A percentile compares a stretch with the other conserved stretches of the same genome.
phyloP scores from a whole-genome alignment of 2,329 filamentous ascomycete genomes.

The Acephala macrosclerotiorum region DNA sequence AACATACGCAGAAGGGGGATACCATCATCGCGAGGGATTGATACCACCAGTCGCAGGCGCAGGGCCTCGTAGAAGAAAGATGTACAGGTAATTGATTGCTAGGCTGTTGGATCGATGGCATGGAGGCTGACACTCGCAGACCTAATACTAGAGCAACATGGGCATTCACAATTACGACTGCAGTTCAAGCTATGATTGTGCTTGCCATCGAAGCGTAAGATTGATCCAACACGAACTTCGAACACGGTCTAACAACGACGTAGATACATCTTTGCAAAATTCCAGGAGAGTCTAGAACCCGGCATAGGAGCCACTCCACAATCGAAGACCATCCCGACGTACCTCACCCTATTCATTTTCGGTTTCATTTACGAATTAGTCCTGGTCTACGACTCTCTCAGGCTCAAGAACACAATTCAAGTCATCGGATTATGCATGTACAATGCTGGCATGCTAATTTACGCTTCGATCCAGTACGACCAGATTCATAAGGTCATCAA shows the following conservation, averaged over 20 bases:
- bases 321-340: constrained; percentile 85
- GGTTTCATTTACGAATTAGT: constrained; percentile 92
- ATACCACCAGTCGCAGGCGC: constrained; percentile 30
- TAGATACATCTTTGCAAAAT: constrained; percentile 87
- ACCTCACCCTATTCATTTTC: constrained; percentile 96
- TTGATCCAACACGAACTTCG: not conserved
- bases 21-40: constrained; percentile 43
- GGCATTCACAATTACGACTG: constrained; percentile 77
- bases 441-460: constrained; percentile 90
- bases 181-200: constrained; percentile 80
- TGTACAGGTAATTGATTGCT: constrained; percentile 64
- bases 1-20: constrained; percentile 45
- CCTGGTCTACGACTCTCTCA: constrained; percentile 90
- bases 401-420: constrained; percentile 97
- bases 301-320: constrained; percentile 60
- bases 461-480: constrained; percentile 90
- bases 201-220: constrained; percentile 87
- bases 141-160: constrained; percentile 89
- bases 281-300: constrained; percentile 69
- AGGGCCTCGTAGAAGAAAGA: constrained; percentile 51
- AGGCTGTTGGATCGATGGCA: constrained; percentile 2
- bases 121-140: constrained; percentile 25
- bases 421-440: constrained; percentile 94
- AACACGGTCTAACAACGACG: not conserved
- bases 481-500: constrained; percentile 81